A percentile compares a stretch with the other conserved stretches of the same genome.
These are phyloP conservation scores for Thuidium tamariscinum DNA, from an alignment of 225 moss, liverwort and hornwort genomes.

Conservation along the genomic window DNA sequence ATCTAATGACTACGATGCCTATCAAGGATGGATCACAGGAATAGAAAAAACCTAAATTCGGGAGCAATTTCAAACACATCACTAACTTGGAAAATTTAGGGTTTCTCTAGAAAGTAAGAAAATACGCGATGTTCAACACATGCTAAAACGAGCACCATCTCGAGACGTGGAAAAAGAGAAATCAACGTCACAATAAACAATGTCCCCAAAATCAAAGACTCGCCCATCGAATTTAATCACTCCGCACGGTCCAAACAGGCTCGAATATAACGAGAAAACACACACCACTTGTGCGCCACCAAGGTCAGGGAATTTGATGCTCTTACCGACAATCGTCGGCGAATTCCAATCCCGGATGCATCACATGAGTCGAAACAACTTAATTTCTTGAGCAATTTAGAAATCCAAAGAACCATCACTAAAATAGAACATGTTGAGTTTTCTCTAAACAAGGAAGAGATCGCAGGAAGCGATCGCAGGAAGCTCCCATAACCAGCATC, in stretches of 20 bases:
- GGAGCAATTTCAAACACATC: not conserved
- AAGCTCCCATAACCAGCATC: not conserved
- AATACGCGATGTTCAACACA: not conserved
- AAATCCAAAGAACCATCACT: not conserved
- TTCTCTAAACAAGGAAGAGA: not conserved
- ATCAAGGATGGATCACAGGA: not conserved
- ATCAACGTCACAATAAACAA: not conserved
- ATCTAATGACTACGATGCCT: not conserved
- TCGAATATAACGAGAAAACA: not conserved
- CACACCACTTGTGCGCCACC: not conserved
- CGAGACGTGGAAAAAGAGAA: not conserved
- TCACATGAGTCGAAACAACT: not conserved
- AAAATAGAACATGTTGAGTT: not conserved
- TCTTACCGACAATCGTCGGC: not conserved
- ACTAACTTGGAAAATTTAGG: not conserved
- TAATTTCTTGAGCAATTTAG: not conserved
- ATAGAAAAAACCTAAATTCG: not conserved
- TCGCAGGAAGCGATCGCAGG: not conserved
- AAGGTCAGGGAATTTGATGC: not conserved
- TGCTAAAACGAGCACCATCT: not conserved
- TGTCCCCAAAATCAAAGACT: not conserved
- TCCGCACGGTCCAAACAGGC: not conserved
- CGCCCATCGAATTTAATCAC: not conserved
- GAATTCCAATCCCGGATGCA: not conserved
- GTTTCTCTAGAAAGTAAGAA: not conserved